Evolutionary conservation across 352 stramenopile species (phyloP), one percentile per base, ranked within the genome.

Genomic region (Phytophthora pistaciae): DNA sequence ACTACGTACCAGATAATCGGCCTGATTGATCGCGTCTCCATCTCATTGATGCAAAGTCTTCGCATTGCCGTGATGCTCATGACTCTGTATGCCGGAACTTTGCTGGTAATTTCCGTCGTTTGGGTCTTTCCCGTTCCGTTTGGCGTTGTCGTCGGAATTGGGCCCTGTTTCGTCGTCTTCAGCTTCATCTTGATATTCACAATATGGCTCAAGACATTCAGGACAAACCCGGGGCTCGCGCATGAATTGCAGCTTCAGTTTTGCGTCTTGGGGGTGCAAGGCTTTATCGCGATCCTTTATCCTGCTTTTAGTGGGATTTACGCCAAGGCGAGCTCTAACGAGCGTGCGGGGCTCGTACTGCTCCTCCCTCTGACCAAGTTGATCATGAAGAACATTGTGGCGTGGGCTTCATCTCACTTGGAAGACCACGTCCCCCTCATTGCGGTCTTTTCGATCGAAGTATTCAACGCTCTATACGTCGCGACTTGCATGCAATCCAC

Each of bases 81-180:
- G 14, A 31, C 5, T 5, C 18, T 72, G 14, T 79, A 75, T 29
- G 40, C 68, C 10, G 27, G 50, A 18, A 71, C 56, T 5, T 33
- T 67, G 6, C 4, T 84, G 3, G 18, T 48, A 10, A 52, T 84
- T 13, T 60, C 66, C 6, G 60, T 20, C 5, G 31, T 49, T 6
- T 84, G 80, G 76, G 55, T 70, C 1, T 82, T 82, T 18, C 78
- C 74, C 2, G 69, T 84, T 27, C 78, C 80, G 14, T 86, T 86
- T 60, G 57, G 63, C 46, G 66, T 72, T 54, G 54, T 72, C n/a
- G 3, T 78, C 3, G 57, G 66, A 4, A 60, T 70, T 23, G 57
- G 23, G 0, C 72, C 72, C n/a, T 66, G 53, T 20, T 60, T 66
- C 8, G 8, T 46, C 18, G 21, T 72, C 21, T 75, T 66, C 31